Conservation (phyloP, 2,329 filamentous ascomycete species). For the Scytalidium sp. region DNA sequence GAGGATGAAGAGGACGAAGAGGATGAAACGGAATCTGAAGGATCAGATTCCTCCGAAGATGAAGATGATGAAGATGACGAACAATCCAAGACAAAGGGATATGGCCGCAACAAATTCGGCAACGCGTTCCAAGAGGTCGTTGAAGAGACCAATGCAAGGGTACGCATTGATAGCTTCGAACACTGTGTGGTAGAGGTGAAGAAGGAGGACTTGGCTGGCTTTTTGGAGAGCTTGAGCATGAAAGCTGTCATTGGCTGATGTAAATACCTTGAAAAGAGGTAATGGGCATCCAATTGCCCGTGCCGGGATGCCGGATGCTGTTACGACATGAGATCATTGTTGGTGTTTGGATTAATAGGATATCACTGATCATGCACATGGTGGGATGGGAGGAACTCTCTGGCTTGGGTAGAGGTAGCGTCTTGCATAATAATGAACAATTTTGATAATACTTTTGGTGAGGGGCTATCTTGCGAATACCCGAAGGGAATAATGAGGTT, state of each 20-base stretch:
- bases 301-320: not conserved
- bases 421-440: not conserved
- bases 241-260: constrained; percentile 72
- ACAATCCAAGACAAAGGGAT: constrained; percentile 55
- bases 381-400: not conserved
- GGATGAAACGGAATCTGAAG: constrained; percentile 51
- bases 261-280: not conserved
- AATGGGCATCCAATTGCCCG: too few species aligned
- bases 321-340: not conserved
- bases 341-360: not conserved
- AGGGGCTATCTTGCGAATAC: too few species aligned
- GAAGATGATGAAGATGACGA: constrained; percentile 55
- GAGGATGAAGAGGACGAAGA: constrained; percentile 47
- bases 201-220: constrained; percentile 89
- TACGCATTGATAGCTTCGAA: constrained; percentile 94
- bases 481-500: too few species aligned
- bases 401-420: not conserved
- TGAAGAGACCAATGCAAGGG: constrained; percentile 81
- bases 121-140: constrained; percentile 95
- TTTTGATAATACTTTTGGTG: too few species aligned
- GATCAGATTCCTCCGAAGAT: constrained; percentile 43
- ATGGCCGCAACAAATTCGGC: constrained; percentile 85
- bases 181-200: constrained; percentile 97
- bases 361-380: not conserved
- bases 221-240: constrained; percentile 88